phyloP scores from a whole-genome alignment of 2,329 filamentous ascomycete genomes.

The Aspergillus terreus region DNA sequence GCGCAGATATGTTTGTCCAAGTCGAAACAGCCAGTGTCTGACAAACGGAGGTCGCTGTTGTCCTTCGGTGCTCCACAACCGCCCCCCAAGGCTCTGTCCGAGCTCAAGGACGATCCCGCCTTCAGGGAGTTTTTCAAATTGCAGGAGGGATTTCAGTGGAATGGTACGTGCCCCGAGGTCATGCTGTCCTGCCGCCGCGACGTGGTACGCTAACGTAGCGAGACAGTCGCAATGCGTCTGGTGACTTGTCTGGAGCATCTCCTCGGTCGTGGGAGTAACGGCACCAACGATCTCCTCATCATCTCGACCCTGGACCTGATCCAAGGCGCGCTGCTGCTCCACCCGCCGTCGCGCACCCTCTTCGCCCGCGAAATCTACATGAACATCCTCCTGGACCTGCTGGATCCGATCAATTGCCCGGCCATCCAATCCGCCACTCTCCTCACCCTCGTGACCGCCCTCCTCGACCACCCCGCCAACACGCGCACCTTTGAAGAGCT shows the following conservation, averaged over 20 bases:
- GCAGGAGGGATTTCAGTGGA: constrained; percentile 97
- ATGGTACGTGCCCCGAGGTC: constrained; percentile 51
- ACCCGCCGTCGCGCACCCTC: constrained; percentile 81
- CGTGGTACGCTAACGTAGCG: constrained; percentile 3
- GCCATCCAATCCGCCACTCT: constrained; percentile 88
- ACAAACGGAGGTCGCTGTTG: constrained; percentile 42
- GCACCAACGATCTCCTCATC: constrained; percentile 83
- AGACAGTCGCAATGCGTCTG: constrained; percentile 71
- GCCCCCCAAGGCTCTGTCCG: constrained; percentile 60
- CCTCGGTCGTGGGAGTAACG: constrained; percentile 75
- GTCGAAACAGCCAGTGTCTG: constrained; percentile 34
- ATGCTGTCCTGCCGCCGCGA: background rate
- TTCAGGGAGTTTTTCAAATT: constrained; percentile 95
- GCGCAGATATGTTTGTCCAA: constrained; percentile 86
- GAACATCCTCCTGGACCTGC: constrained; percentile 92
- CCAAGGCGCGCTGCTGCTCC: constrained; percentile 81
- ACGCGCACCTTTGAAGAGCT: constrained; percentile 88
- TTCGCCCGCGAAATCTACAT: constrained; percentile 90
- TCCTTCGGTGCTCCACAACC: constrained; percentile 39
- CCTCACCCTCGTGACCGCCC: constrained; percentile 81
- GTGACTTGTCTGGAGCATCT: constrained; percentile 82
- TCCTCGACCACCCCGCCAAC: constrained; percentile 82
- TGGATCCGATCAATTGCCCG: constrained; percentile 87
- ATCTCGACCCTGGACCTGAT: constrained; percentile 83
- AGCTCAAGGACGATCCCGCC: constrained; percentile 76